Evolutionary conservation across 2,329 filamentous ascomycete species (phyloP), one percentile per base, ranked within the genome.

Genomic region (Alternaria arbusti): DNA sequence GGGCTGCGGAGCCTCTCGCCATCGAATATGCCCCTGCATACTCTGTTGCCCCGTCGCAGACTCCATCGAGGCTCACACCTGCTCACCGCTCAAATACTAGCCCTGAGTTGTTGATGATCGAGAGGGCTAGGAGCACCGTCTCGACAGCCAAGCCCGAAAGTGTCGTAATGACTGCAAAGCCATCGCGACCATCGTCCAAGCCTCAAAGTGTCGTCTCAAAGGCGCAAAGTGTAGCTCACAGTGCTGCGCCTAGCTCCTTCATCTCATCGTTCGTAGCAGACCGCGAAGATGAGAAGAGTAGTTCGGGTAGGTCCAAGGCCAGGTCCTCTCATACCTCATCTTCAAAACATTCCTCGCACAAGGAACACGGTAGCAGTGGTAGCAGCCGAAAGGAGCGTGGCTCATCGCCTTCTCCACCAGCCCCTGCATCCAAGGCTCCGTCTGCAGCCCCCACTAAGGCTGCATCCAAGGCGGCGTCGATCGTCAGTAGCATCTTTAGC

Each of bases 191-290:
- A 52, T 40, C 59, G 20, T 58, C 54, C 28, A 61, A 61, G 23
- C 49, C 63, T 55, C 66, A 66, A 13, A 70, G 67, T 28, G 58
- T 59, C 2, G 68, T 65, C 20, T 55, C 60, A 11, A 63, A 57
- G 43, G 54, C 62, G 13, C 51, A 59, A 15, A 63, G 56, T 36
- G 17, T n/a, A 28, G 56, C 56, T 23, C 51, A 45, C 22, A 61
- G 62, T 40, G 58, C 58, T 23, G 60, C 57, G 63, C 73, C 77
- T 5, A 79, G 77, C 64, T 73, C 75, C 22, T 69, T 80, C 43
- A 80, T 79, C 47, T 79, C 78, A 4, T 79, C 77, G 10, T 80
- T 79, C 59, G 74, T 78, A 17, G 70, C 78, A 20, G 78, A 80
- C 47, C 69, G 76, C 52, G 64, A 71, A 15, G 64, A 66, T 9